Conservation (phyloP, 179 eudicot species). For the Carnegiea gigantea region DNA sequence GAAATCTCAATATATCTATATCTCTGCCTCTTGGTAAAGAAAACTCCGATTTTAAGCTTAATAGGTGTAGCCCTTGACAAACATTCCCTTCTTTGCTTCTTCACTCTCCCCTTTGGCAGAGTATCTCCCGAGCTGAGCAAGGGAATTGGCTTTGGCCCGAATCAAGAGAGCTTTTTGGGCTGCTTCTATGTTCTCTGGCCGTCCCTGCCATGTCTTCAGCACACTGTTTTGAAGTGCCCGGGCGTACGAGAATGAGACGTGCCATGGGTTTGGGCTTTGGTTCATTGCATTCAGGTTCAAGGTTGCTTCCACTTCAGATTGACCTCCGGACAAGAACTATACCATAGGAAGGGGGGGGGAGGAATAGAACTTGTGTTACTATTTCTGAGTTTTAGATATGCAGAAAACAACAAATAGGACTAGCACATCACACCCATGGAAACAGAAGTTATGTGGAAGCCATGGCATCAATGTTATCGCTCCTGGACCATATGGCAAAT, state of each 20-base stretch:
- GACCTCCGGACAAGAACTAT: constrained; percentile 65
- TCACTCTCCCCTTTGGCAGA: constrained; percentile 54
- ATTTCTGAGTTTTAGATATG: neutral
- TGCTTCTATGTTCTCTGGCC: constrained; percentile 50
- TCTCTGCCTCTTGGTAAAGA: neutral
- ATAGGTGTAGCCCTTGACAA: constrained; percentile 58
- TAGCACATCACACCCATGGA: neutral
- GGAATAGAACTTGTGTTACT: neutral
- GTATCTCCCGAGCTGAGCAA: constrained; percentile 64
- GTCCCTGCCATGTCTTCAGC: constrained; percentile 60
- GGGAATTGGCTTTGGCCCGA: constrained; percentile 60
- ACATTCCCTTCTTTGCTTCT: constrained; percentile 62
- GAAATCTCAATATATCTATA: neutral
- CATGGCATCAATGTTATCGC: neutral
- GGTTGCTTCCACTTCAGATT: constrained; percentile 66
- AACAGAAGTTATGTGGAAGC: neutral
- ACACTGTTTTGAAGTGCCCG: constrained; percentile 59
- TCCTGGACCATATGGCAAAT: neutral
- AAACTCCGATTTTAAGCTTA: constrained; percentile 10
- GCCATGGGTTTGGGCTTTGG: constrained; percentile 68
- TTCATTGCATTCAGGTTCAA: constrained; percentile 64
- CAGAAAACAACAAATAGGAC: neutral
- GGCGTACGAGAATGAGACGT: constrained; percentile 63
- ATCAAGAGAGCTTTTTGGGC: constrained; percentile 47
- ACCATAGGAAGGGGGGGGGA: neutral